Base-by-base conservation (phyloP, 2,329 filamentous ascomycete genomes). In the Ophiocordyceps australis region DNA sequence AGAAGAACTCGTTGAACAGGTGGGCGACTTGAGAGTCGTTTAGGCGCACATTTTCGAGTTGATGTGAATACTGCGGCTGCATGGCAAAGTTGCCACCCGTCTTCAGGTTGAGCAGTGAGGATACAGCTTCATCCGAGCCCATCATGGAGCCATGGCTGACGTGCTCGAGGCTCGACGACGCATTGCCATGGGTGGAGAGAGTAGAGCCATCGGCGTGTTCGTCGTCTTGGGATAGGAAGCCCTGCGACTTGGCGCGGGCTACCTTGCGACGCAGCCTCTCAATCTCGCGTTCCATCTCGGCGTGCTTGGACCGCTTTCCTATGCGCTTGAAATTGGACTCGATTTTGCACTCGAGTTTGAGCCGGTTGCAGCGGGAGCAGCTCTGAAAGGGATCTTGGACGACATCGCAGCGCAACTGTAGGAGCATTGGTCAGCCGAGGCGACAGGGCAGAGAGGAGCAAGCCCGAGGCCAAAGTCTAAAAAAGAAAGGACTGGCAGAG, bases 261-360 rank as follows among this genome's bases (percentile, higher is more conserved):
- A 78, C 58, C 38, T 60, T 67, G 23, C 69, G 63, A 26, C 72
- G 65, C 36, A 76, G 51, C 33, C 59, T 67, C 30, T 80, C 75
- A 41, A 85, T 79, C 49, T 85, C 76, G 51, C 73, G 77, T 45
- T 82, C 78, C 77, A 85, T 85, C 52, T 85, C 79, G 40, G 78
- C 78, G 49, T 86, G 78, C 46, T 80, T 78, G 35, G 71, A 78
- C 22, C 79, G 67, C 57, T 89, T 89, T 34, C 79, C 76, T 12
- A 85, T 61, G 38, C 79, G 73, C 61, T 83, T 85, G 54, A 86
- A 86, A 49, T 83, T 82, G 41, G 76, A 79, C 49, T 86, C 78
- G 49, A 89, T 86, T 49, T 81, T 80, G 60, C 80, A 89, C 33
- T 74, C 68, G 32, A 86, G 71, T 50, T 77, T 79, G 42, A 85